A percentile compares a stretch with the other conserved stretches of the same genome.
phyloP scores from a whole-genome alignment of 208 protist genomes.

The Hexamita inflata region DNA sequence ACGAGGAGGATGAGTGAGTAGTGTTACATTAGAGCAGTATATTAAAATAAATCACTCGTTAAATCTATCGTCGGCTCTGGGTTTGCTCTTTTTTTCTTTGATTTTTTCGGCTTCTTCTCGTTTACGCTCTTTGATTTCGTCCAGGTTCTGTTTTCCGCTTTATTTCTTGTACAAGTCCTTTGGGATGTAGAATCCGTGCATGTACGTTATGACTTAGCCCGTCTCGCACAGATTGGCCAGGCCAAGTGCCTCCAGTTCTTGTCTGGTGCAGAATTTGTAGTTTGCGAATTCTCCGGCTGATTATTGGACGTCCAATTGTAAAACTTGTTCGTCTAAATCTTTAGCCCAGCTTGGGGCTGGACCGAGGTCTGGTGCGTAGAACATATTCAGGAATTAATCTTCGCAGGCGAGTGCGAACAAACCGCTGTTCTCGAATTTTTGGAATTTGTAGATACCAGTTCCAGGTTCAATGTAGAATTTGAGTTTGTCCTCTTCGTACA shows the following conservation, averaged over 20 bases:
- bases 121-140: background rate
- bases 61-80: too few relatives aligned
- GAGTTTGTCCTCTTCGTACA: too few relatives aligned
- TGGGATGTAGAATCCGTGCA: slow-evolving; percentile 18
- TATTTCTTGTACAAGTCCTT: background rate
- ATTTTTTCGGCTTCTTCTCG: too few relatives aligned
- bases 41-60: too few relatives aligned
- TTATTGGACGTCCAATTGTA: background rate
- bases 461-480: slow-evolving; percentile 14
- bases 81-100: too few relatives aligned
- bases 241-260: background rate
- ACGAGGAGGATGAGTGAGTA: too few relatives aligned
- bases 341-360: background rate
- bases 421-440: background rate
- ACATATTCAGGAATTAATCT: background rate
- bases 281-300: background rate
- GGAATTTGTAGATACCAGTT: background rate
- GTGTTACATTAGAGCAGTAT: too few relatives aligned
- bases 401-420: background rate
- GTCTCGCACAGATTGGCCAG: background rate
- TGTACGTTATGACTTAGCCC: background rate
- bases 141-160: background rate
- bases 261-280: background rate
- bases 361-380: slow-evolving; percentile 7
- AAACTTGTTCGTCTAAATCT: background rate